These are phyloP conservation scores for Clausena lansium DNA, from an alignment of 345 rosid species.

Conservation along the genomic window DNA sequence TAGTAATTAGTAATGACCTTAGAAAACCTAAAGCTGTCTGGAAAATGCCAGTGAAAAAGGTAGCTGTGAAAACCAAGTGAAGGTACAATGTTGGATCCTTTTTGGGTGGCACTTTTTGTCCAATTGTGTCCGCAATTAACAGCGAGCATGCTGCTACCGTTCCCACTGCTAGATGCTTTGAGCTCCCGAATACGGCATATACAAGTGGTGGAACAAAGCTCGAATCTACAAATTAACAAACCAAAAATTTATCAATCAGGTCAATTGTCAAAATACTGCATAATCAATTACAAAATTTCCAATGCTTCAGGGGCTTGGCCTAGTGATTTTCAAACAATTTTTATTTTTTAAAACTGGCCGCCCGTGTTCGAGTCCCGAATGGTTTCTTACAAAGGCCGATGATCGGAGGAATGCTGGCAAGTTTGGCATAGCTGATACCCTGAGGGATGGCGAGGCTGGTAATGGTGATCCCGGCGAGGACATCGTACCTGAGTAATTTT, in stretches of 20 bases:
- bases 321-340: too few species aligned
- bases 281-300: neutral
- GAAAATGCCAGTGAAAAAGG: slow-evolving; percentile 76
- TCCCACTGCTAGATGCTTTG: slow-evolving; percentile 80
- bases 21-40: slow-evolving; percentile 58
- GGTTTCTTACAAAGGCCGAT: slow-evolving; percentile 70
- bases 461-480: slow-evolving; percentile 91
- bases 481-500: slow-evolving; percentile 43
- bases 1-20: slow-evolving; percentile 32
- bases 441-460: slow-evolving; percentile 92
- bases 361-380: too few species aligned
- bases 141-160: slow-evolving; percentile 84
- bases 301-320: too few species aligned
- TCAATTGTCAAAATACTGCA: neutral
- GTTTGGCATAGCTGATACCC: slow-evolving; percentile 95
- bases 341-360: too few species aligned
- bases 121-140: slow-evolving; percentile 51
- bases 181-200: slow-evolving; percentile 81
- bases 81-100: slow-evolving; percentile 62
- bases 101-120: slow-evolving; percentile 29
- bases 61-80: slow-evolving; percentile 65
- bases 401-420: slow-evolving; percentile 72
- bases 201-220: slow-evolving; percentile 84
- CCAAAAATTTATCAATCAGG: too few species aligned
- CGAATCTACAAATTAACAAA: slow-evolving; percentile 48